Evolutionary conservation across 768 basidiomycete species (phyloP).

Genomic region (Mycena galericulata): DNA sequence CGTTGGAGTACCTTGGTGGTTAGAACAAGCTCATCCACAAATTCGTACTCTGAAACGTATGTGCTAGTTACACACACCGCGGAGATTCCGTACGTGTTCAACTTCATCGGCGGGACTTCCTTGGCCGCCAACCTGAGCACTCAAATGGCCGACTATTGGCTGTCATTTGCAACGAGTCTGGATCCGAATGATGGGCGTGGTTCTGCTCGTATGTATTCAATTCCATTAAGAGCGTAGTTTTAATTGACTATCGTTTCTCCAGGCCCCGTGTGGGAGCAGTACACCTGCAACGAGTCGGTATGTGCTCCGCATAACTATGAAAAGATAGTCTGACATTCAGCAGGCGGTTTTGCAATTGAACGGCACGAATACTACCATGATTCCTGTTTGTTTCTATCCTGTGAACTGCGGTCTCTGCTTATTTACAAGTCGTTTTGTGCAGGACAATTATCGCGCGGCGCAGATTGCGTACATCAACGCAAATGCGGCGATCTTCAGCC

Average conservation of each 20-base stretch:
- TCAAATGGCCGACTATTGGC: constrained; percentile 57
- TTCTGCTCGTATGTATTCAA: not conserved
- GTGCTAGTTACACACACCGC: constrained; percentile 47
- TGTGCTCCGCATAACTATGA: not conserved
- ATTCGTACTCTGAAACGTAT: too few relatives aligned
- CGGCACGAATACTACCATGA: not conserved
- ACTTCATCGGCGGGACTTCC: constrained; percentile 27
- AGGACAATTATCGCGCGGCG: not conserved
- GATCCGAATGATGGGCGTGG: constrained; percentile 57
- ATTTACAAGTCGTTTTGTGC: not conserved
- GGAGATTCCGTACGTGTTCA: constrained; percentile 46
- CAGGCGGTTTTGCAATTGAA: not conserved
- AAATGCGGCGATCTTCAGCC: too few relatives aligned
- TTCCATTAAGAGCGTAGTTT: not conserved
- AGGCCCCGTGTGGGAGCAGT: constrained; percentile 14
- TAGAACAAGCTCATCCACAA: too few relatives aligned
- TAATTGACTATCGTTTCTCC: not conserved
- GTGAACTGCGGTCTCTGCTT: too few relatives aligned
- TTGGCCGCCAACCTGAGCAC: constrained; percentile 43
- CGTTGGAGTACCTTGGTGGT: too few relatives aligned
- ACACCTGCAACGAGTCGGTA: not conserved
- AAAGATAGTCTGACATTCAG: not conserved
- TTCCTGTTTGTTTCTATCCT: not conserved
- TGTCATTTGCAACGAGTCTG: constrained; percentile 57
- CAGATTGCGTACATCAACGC: not conserved